Percentiles rank a stretch among this genome's conserved stretches.
These are phyloP conservation scores for Xylaria scruposa DNA, from an alignment of 495 filamentous ascomycete genomes.

Conservation along the genomic window DNA sequence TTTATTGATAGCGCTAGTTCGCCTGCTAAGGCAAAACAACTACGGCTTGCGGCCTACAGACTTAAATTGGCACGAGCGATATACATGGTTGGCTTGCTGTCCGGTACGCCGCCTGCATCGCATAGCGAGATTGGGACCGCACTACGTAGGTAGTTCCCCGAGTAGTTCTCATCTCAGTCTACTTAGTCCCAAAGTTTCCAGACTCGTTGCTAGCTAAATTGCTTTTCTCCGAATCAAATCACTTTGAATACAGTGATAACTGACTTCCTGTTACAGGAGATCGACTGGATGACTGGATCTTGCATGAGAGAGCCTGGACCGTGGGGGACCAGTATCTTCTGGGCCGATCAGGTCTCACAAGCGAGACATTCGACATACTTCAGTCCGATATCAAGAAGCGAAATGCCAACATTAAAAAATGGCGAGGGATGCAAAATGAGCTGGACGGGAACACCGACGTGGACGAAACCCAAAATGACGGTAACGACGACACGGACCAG, in stretches of 20 bases:
- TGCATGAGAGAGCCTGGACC: constrained; percentile 28
- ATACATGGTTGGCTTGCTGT: constrained; percentile 8
- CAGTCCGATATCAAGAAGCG: background rate
- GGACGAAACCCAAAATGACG: background rate
- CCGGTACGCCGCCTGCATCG: background rate
- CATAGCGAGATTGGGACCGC: background rate
- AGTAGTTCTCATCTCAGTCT: background rate
- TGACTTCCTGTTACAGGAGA: background rate
- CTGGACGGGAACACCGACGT: background rate
- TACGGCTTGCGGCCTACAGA: constrained; percentile 9
- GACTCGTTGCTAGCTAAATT: background rate
- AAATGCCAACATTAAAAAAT: background rate
- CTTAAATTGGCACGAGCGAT: constrained; percentile 9
- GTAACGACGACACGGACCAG: background rate
- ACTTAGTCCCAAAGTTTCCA: too few relatives aligned
- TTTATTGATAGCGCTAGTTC: background rate
- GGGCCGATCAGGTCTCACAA: background rate
- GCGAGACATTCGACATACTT: background rate
- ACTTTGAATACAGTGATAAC: too few relatives aligned
- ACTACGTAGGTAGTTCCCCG: background rate
- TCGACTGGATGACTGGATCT: constrained; percentile 34
- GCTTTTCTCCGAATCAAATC: too few relatives aligned
- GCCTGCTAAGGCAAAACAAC: background rate
- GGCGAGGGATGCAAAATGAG: background rate
- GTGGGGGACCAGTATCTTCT: constrained; percentile 19